These are phyloP conservation scores for Ceratobasidium sp. DNA, from an alignment of 1,284 basidiomycete species.

Conservation along the genomic window DNA sequence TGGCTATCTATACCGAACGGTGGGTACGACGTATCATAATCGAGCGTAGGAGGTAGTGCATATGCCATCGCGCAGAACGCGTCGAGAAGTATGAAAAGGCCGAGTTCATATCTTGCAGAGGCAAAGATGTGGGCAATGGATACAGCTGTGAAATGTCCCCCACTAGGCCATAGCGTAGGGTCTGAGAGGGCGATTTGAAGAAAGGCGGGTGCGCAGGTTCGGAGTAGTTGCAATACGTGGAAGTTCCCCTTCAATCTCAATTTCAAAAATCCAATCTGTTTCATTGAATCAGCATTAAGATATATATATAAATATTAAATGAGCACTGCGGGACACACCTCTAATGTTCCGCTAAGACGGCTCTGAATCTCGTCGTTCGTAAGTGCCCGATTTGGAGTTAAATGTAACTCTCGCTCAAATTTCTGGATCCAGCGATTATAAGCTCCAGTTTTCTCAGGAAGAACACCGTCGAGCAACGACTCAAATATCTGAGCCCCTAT, in stretches of 20 bases:
- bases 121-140: conserved; percentile 6
- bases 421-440: neutral
- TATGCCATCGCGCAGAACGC: conserved; percentile 23
- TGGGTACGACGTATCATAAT: conserved; percentile 18
- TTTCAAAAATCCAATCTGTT: conserved; percentile 1
- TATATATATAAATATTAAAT: neutral
- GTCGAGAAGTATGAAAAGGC: conserved; percentile 8
- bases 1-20: neutral
- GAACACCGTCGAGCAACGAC: neutral
- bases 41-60: conserved; percentile 3
- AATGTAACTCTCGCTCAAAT: neutral
- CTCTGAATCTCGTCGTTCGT: neutral
- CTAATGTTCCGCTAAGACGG: conserved; percentile 6
- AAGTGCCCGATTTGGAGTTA: neutral
- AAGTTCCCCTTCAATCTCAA: neutral
- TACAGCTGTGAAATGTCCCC: neutral
- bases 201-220: neutral
- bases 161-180: neutral
- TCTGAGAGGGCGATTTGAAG: conserved; percentile 24
- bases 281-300: neutral
- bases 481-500: conserved; percentile 11
- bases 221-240: conserved; percentile 16
- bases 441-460: neutral
- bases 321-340: neutral
- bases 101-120: conserved; percentile 1